A percentile compares a stretch with the other conserved stretches of the same genome.
phyloP scores from a whole-genome alignment of 495 filamentous ascomycete species.

The Parmelia sp. region DNA sequence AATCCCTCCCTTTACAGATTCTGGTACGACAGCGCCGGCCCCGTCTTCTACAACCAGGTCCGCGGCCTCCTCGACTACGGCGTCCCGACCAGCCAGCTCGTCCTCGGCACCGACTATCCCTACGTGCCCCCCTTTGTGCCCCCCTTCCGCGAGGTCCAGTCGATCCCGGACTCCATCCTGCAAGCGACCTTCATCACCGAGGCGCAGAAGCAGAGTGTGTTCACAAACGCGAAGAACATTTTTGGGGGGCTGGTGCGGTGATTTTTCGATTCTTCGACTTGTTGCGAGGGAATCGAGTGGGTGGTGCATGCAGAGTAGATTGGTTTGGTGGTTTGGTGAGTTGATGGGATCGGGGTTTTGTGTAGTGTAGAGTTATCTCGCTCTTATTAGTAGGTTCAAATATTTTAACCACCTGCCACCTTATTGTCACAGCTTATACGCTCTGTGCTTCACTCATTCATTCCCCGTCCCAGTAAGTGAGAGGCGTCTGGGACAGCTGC shows the following conservation, averaged over 20 bases:
- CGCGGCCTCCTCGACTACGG: not conserved
- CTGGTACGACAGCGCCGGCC: not conserved
- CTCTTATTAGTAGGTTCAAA: too few species aligned
- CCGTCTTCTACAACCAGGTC: slow-evolving; percentile 2
- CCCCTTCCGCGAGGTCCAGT: not conserved
- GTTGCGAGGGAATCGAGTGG: too few species aligned
- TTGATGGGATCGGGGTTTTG: too few species aligned
- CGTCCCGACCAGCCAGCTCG: not conserved
- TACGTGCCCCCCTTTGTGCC: not conserved
- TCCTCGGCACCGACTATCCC: not conserved
- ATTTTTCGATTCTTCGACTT: too few species aligned
- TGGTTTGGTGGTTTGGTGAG: too few species aligned
- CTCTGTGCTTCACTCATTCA: too few species aligned
- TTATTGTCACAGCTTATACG: too few species aligned
- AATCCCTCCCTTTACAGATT: not conserved
- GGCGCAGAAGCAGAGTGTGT: not conserved
- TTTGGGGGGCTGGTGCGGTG: not conserved
- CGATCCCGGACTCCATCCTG: not conserved
- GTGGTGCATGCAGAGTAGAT: too few species aligned
- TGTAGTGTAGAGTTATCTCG: too few species aligned
- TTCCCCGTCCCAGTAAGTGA: too few species aligned
- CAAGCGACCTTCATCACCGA: not conserved
- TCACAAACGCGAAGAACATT: not conserved
- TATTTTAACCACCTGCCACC: too few species aligned
- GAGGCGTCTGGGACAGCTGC: too few species aligned